Conservation (phyloP, 129 eudicot genomes). For the Flaveria trinervia region DNA sequence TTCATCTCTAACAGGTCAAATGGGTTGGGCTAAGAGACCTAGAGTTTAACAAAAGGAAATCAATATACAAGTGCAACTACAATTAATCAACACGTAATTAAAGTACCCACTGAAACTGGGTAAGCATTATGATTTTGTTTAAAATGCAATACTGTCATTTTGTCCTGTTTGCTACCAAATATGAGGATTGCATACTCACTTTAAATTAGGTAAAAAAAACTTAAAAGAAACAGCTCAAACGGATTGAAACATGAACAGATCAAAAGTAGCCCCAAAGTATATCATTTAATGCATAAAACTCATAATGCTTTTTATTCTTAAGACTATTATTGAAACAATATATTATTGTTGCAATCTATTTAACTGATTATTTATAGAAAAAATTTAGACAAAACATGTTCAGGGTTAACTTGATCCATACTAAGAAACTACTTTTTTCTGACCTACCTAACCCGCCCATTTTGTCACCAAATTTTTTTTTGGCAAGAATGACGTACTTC, state of each 20-base stretch:
- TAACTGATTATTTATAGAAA: not conserved
- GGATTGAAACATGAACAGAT: not conserved
- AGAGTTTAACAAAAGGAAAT: not conserved
- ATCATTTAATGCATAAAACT: not conserved
- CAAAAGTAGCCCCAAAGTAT: not conserved
- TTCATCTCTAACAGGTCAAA: not conserved
- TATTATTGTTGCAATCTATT: not conserved
- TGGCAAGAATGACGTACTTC: no score
- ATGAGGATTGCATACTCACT: not conserved
- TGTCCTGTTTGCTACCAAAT: not conserved
- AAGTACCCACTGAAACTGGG: not conserved
- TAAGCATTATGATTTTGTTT: not conserved
- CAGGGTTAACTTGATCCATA: not conserved
- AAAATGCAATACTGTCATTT: not conserved
- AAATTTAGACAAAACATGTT: not conserved
- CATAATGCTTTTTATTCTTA: not conserved
- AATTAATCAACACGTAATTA: not conserved
- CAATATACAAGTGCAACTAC: not conserved
- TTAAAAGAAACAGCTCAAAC: not conserved
- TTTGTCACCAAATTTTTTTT: no score
- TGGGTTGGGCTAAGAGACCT: not conserved
- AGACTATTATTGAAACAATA: not conserved
- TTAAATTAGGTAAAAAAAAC: no score
- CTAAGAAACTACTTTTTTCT: not conserved
- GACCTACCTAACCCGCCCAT: no score